Evolutionary conservation across 1,284 basidiomycete species (phyloP).

Genomic region (Grifola frondosa): DNA sequence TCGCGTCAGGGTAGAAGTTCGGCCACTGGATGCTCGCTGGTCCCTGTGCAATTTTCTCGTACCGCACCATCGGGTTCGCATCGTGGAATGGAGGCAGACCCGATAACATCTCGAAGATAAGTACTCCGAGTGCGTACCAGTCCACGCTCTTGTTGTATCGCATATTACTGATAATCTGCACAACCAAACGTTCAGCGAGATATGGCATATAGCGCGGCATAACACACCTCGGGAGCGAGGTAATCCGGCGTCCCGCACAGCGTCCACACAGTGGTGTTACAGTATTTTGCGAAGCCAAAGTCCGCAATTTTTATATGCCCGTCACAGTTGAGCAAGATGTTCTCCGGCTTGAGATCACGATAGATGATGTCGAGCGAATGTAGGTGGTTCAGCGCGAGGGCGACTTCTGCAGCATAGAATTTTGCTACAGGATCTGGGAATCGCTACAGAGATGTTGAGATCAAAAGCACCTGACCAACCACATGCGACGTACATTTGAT

Average conservation of each 20-base stretch:
- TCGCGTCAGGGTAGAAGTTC: slow-evolving; percentile 81
- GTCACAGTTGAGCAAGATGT: slow-evolving; percentile 89
- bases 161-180: slow-evolving; percentile 84
- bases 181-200: slow-evolving; percentile 2
- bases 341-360: slow-evolving; percentile 97
- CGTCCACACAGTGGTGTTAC: slow-evolving; percentile 93
- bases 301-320: slow-evolving; percentile 99
- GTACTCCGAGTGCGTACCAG: slow-evolving; percentile 97
- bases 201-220: background rate
- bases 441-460: slow-evolving; percentile 49
- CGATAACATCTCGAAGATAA: slow-evolving; percentile 97
- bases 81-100: slow-evolving; percentile 82
- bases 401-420: slow-evolving; percentile 98
- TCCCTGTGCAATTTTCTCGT: slow-evolving; percentile 83
- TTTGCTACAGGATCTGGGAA: slow-evolving; percentile 99
- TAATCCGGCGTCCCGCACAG: slow-evolving; percentile 98
- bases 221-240: slow-evolving; percentile 78
- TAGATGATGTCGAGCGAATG: slow-evolving; percentile 94
- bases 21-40: slow-evolving; percentile 86
- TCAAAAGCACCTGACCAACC: background rate
- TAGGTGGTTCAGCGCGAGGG: slow-evolving; percentile 90
- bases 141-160: slow-evolving; percentile 98
- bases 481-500: slow-evolving; percentile 68
- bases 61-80: slow-evolving; percentile 62
- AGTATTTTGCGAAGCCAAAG: slow-evolving; percentile 96